Percentiles rank a stretch among this genome's conserved stretches.
Evolutionary conservation across 768 basidiomycete genomes (phyloP).

Genomic region (Tulasnella sp.): DNA sequence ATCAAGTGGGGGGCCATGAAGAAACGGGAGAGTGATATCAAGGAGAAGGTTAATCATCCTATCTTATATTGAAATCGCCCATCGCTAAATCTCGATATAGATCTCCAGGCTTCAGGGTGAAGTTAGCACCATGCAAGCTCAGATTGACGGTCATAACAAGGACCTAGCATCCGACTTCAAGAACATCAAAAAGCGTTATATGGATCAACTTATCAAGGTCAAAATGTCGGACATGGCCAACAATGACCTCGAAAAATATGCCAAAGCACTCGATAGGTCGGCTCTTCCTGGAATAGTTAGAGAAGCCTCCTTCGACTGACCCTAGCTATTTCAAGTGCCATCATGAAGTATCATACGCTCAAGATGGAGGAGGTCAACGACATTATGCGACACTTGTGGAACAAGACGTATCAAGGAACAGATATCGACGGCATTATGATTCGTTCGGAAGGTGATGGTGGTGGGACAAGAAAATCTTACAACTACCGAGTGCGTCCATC

Average conservation of each 20-base stretch:
- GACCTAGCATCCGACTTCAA: constrained; percentile 79
- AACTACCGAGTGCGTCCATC: constrained; percentile 73
- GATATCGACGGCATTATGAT: constrained; percentile 98
- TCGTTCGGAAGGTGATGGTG: constrained; percentile 87
- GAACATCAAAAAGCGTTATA: constrained; percentile 79
- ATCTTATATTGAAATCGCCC: background rate
- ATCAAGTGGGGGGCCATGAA: constrained; percentile 70
- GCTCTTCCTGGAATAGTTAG: constrained; percentile 33
- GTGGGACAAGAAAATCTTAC: constrained; percentile 83
- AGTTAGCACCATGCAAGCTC: constrained; percentile 65
- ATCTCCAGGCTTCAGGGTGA: constrained; percentile 81
- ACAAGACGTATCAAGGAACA: constrained; percentile 97
- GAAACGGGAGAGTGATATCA: constrained; percentile 62
- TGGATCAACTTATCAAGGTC: constrained; percentile 87
- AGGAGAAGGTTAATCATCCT: constrained; percentile 53
- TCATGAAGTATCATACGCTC: constrained; percentile 95
- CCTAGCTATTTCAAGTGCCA: constrained; percentile 57
- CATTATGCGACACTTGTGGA: constrained; percentile 95
- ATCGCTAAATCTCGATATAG: constrained; percentile 41
- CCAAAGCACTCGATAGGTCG: constrained; percentile 93
- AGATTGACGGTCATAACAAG: constrained; percentile 58
- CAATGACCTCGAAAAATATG: constrained; percentile 94
- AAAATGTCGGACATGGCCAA: constrained; percentile 99
- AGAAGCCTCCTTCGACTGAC: background rate
- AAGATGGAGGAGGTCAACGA: constrained; percentile 99